A percentile compares a stretch with the other conserved stretches of the same genome.
Conservation (phyloP, 2,329 filamentous ascomycete genomes). For the Scedosporium boydii region DNA sequence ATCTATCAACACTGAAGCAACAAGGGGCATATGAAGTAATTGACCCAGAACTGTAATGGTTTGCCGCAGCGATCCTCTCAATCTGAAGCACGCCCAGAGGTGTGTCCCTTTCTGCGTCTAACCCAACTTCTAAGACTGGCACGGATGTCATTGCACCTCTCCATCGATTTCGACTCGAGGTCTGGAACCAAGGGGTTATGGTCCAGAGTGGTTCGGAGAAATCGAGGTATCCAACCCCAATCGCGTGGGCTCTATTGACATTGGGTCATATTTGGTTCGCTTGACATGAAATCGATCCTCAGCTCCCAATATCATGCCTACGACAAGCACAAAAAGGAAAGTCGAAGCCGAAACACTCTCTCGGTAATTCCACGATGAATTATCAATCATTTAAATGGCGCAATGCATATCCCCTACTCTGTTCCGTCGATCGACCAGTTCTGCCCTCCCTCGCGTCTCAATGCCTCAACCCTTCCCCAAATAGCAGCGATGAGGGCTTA, state of each 20-base stretch:
- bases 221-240: no score
- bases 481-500: not conserved
- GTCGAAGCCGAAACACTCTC: not conserved
- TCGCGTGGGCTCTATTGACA: no score
- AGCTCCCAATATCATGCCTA: no score
- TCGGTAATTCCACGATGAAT: not conserved
- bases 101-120: not conserved
- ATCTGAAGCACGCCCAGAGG: conserved; percentile 4
- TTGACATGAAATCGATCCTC: no score
- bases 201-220: not conserved
- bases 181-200: not conserved
- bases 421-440: not conserved
- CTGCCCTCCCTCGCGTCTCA: not conserved
- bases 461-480: not conserved
- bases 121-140: not conserved
- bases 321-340: not conserved
- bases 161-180: not conserved
- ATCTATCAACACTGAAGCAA: no score
- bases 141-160: not conserved
- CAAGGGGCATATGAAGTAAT: no score
- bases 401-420: not conserved
- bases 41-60: not conserved
- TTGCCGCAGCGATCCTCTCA: not conserved
- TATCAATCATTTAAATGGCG: not conserved
- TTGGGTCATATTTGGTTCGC: no score